Evolutionary conservation across 257 asterid genomes (phyloP).

Genomic region (Rehmannia glutinosa): DNA sequence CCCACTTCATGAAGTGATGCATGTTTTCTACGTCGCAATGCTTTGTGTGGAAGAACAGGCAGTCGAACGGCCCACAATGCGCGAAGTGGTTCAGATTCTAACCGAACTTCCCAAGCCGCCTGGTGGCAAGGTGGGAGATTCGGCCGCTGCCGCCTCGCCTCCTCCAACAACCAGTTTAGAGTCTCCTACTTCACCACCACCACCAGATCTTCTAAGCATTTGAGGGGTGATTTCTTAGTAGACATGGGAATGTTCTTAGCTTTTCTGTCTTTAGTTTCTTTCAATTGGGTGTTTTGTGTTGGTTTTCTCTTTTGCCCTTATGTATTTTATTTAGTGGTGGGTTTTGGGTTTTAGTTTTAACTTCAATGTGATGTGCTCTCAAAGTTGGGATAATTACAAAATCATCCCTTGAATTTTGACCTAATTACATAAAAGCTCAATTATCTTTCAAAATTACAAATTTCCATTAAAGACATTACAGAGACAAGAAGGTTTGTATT

Average conservation of each 20-base stretch:
- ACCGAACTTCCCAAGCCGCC: conserved; percentile 58
- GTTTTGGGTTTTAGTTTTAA: not conserved
- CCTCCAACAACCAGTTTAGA: conserved; percentile 35
- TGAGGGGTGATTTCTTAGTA: not conserved
- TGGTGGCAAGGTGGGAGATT: conserved; percentile 32
- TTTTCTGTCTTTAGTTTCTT: not conserved
- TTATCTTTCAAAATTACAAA: no score
- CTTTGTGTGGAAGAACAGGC: conserved; percentile 86
- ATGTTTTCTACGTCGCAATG: conserved; percentile 76
- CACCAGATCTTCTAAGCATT: conserved; percentile 38
- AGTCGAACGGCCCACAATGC: conserved; percentile 80
- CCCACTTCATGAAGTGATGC: conserved; percentile 73
- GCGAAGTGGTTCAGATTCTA: conserved; percentile 83
- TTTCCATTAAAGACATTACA: no score
- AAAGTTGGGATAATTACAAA: no score
- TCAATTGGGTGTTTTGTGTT: not conserved
- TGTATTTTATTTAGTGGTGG: conserved; percentile 12
- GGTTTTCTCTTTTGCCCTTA: not conserved
- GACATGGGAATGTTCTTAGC: not conserved
- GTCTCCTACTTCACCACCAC: conserved; percentile 36
- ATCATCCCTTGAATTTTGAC: no score
- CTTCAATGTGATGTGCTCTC: conserved; percentile 8
- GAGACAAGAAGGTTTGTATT: no score
- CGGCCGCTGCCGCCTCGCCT: conserved; percentile 25
- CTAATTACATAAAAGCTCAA: no score